Conservation (phyloP, 371 early-diverging fungal genomes). For the Lichtheimia ornata region DNA sequence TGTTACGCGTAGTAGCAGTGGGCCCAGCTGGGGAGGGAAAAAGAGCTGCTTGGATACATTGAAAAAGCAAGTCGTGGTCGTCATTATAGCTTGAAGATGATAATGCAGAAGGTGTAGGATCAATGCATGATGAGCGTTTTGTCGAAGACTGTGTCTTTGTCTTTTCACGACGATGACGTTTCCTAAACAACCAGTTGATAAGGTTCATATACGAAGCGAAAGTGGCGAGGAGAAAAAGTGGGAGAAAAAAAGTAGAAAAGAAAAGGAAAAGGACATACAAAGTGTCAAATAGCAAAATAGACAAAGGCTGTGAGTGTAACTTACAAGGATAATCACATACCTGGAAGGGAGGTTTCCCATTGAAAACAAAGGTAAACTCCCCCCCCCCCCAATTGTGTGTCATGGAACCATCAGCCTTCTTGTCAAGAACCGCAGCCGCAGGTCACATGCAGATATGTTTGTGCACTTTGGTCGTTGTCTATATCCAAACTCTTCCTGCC, state of each 20-base stretch:
- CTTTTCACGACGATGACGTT: background rate
- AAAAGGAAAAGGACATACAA: background rate
- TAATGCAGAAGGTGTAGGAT: background rate
- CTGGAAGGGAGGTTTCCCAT: too few relatives aligned
- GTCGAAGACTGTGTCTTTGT: background rate
- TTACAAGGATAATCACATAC: too few relatives aligned
- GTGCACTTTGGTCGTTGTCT: too few relatives aligned
- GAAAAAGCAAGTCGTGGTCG: conserved; percentile 12
- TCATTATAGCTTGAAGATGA: background rate
- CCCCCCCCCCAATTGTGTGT: too few relatives aligned
- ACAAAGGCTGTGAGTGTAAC: too few relatives aligned
- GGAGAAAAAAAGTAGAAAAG: background rate
- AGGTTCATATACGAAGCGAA: background rate
- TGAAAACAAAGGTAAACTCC: too few relatives aligned
- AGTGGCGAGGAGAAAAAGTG: background rate
- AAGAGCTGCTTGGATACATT: conserved; percentile 15
- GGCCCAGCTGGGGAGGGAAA: background rate
- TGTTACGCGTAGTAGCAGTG: too few relatives aligned
- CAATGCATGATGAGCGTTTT: background rate
- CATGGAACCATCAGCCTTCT: too few relatives aligned
- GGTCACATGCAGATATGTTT: too few relatives aligned
- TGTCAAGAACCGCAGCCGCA: too few relatives aligned
- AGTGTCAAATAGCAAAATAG: background rate
- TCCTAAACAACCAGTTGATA: background rate
- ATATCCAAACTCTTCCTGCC: too few relatives aligned